A percentile compares a stretch with the other conserved stretches of the same genome.
These are phyloP conservation scores for Leishmania mexicana DNA, from an alignment of 208 protist genomes.

Conservation along the genomic window DNA sequence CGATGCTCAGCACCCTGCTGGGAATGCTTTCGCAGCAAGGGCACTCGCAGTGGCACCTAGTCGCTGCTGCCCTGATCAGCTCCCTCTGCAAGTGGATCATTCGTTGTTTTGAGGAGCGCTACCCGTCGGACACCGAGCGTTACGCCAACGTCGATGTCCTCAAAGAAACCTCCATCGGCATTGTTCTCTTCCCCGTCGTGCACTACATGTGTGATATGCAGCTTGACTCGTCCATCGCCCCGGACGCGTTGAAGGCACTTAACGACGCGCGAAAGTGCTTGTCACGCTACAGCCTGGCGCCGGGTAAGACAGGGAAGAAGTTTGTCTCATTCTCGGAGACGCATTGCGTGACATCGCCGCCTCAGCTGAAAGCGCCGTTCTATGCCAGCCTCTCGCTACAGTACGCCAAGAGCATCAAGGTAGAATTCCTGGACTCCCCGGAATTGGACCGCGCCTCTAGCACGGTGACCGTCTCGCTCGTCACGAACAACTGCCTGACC, in stretches of 20 bases:
- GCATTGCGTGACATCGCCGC: slow-evolving; percentile 54
- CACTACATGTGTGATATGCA: slow-evolving; percentile 78
- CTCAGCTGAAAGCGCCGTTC: slow-evolving; percentile 39
- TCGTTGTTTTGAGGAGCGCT: slow-evolving; percentile 55
- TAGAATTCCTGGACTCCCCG: slow-evolving; percentile 30
- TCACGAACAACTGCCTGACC: slow-evolving; percentile 32
- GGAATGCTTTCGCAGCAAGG: slow-evolving; percentile 69
- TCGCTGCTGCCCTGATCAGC: slow-evolving; percentile 68
- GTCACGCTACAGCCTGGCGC: slow-evolving; percentile 32
- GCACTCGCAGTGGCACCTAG: slow-evolving; percentile 75
- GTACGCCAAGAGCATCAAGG: slow-evolving; percentile 61
- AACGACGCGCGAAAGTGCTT: slow-evolving; percentile 61
- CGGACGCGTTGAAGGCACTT: slow-evolving; percentile 61
- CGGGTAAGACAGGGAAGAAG: slow-evolving; percentile 14
- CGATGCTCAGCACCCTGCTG: slow-evolving; percentile 64
- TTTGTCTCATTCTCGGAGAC: slow-evolving; percentile 58
- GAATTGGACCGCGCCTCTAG: slow-evolving; percentile 14
- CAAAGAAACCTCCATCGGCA: slow-evolving; percentile 72
- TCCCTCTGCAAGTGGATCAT: slow-evolving; percentile 70
- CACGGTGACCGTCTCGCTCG: slow-evolving; percentile 29
- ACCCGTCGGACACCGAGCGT: slow-evolving; percentile 30
- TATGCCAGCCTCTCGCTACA: slow-evolving; percentile 53
- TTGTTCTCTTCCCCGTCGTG: slow-evolving; percentile 78
- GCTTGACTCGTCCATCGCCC: slow-evolving; percentile 54
- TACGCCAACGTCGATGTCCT: slow-evolving; percentile 39